Evolutionary conservation across 805 yeast species (phyloP).

Genomic region (Yarrowia keelungensis): DNA sequence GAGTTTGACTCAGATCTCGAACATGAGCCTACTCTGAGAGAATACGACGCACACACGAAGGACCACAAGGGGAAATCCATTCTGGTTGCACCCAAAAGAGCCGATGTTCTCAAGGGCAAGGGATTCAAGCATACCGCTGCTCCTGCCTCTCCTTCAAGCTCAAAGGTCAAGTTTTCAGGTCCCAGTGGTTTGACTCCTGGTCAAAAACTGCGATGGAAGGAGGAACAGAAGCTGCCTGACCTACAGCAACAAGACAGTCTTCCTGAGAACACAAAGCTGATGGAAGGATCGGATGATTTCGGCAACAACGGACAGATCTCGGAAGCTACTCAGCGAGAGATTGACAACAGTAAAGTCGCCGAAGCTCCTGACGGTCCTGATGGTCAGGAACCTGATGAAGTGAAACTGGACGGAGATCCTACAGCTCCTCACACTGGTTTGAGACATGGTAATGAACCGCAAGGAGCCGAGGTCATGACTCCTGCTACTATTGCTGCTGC

Average conservation of each 20-base stretch:
- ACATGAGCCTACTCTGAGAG: not conserved
- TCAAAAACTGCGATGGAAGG: slow-evolving; percentile 11
- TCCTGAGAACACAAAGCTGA: not conserved
- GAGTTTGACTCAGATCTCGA: slow-evolving; percentile 20
- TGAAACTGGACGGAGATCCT: slow-evolving; percentile 7
- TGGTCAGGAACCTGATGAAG: slow-evolving; percentile 6
- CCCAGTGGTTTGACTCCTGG: slow-evolving; percentile 3
- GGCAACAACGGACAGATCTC: slow-evolving; percentile 14
- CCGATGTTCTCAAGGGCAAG: slow-evolving; percentile 17
- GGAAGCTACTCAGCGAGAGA: not conserved
- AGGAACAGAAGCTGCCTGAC: not conserved
- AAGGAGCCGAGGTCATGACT: not conserved
- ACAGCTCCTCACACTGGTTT: slow-evolving; percentile 3
- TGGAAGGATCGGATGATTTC: not conserved
- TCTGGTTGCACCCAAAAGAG: slow-evolving; percentile 6
- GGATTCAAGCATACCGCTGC: not conserved
- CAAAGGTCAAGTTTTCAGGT: slow-evolving; percentile 14
- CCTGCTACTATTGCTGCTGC: slow-evolving; percentile 4
- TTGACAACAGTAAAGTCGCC: not conserved
- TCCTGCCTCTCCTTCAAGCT: slow-evolving; percentile 1
- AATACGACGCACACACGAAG: not conserved
- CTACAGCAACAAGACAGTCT: slow-evolving; percentile 1
- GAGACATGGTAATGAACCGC: not conserved
- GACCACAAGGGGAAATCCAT: slow-evolving; percentile 6
- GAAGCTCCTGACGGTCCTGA: slow-evolving; percentile 27